Evolutionary conservation across 257 asterid genomes (phyloP).

Genomic region (Osmanthus fragrans): DNA sequence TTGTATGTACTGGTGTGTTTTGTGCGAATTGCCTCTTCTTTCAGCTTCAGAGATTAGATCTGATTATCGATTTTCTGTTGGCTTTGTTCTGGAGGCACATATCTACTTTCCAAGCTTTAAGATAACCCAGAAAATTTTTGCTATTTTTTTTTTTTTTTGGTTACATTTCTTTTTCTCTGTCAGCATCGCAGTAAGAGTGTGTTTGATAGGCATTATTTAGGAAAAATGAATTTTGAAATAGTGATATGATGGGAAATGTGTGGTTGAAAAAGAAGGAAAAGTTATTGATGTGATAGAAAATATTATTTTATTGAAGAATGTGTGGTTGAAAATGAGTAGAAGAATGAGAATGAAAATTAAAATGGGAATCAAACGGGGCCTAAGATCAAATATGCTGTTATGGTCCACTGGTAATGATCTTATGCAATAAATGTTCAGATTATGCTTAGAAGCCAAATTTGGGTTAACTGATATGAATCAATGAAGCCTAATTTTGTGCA

Average conservation of each 20-base stretch:
- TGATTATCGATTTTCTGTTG: constrained; percentile 54
- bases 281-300: no score
- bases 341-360: no score
- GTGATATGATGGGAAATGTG: no score
- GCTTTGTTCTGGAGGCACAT: constrained; percentile 84
- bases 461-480: no score
- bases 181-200: background rate
- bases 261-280: no score
- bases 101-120: constrained; percentile 26
- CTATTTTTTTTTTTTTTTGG: constrained; percentile 43
- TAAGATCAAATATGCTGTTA: background rate
- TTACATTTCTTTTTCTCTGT: constrained; percentile 26
- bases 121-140: constrained; percentile 24
- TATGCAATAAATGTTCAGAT: background rate
- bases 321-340: no score
- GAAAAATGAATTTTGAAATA: no score
- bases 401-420: background rate
- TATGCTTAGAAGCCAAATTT: no score
- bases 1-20: constrained; percentile 10
- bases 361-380: no score
- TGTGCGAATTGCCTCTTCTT: constrained; percentile 56
- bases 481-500: no score
- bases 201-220: no score
- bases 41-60: constrained; percentile 61
- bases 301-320: no score